A percentile compares a stretch with the other conserved stretches of the same genome.
Conservation (phyloP, 2,329 filamentous ascomycete genomes). For the Graphium sp. region DNA sequence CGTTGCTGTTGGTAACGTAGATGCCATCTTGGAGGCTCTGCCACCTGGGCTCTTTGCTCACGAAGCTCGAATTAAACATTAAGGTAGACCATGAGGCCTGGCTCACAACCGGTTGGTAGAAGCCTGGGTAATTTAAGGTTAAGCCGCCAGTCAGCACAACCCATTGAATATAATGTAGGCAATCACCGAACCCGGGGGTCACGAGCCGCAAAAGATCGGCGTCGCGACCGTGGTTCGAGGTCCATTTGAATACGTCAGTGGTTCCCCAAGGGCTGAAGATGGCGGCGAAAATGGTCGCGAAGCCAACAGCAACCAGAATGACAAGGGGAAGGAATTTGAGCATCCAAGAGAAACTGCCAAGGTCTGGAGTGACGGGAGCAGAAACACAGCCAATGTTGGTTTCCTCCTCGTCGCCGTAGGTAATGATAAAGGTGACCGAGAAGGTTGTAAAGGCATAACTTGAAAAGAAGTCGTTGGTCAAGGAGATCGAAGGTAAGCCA, state of each 20-base stretch:
- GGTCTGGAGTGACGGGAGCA: constrained; percentile 66
- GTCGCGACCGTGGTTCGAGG: constrained; percentile 93
- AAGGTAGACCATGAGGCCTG: constrained; percentile 77
- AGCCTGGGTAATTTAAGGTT: constrained; percentile 80
- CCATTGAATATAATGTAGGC: constrained; percentile 93
- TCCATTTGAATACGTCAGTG: constrained; percentile 81
- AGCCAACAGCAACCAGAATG: constrained; percentile 61
- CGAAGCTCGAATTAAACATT: constrained; percentile 86
- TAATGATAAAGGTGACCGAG: constrained; percentile 52
- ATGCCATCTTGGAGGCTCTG: constrained; percentile 65
- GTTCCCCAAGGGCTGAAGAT: constrained; percentile 92
- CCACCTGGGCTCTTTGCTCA: constrained; percentile 48
- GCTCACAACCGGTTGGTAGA: constrained; percentile 81
- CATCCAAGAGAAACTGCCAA: constrained; percentile 54
- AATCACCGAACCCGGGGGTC: constrained; percentile 92
- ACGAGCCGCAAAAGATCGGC: constrained; percentile 81
- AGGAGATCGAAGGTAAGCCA: constrained; percentile 52
- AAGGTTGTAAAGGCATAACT: constrained; percentile 78
- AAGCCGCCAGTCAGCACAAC: constrained; percentile 75
- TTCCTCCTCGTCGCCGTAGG: constrained; percentile 50
- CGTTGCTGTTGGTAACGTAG: constrained; percentile 63
- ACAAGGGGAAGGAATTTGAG: constrained; percentile 62
- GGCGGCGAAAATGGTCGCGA: constrained; percentile 69
- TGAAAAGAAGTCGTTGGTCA: constrained; percentile 61
- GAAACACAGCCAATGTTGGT: constrained; percentile 65